phyloP scores from a whole-genome alignment of 192 early-diverging fungal species.

The Dispira simplex region DNA sequence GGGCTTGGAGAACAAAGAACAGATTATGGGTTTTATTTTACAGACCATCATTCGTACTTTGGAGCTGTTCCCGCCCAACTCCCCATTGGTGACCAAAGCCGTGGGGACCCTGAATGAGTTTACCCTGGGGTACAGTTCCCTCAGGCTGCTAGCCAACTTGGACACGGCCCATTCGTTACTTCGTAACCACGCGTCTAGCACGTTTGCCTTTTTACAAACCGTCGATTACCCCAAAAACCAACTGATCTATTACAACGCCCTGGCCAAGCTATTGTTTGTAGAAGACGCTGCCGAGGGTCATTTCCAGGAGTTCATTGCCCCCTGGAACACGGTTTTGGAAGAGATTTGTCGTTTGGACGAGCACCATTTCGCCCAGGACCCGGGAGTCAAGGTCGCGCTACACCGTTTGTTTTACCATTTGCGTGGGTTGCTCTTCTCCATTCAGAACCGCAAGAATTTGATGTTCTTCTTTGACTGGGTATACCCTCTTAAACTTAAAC shows the following conservation, averaged over 20 bases:
- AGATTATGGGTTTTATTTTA: slow-evolving; percentile 20
- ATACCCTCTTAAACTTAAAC: slow-evolving; percentile 44
- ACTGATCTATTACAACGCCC: slow-evolving; percentile 58
- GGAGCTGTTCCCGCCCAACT: slow-evolving; percentile 35
- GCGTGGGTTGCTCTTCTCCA: slow-evolving; percentile 54
- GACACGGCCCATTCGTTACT: slow-evolving; percentile 52
- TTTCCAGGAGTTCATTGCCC: slow-evolving; percentile 58
- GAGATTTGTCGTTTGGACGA: slow-evolving; percentile 34
- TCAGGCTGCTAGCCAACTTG: slow-evolving; percentile 61
- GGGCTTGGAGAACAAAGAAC: slow-evolving; percentile 43
- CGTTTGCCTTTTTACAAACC: slow-evolving; percentile 52
- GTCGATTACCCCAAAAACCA: slow-evolving; percentile 43
- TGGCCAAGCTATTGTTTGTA: slow-evolving; percentile 60
- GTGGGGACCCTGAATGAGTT: slow-evolving; percentile 65
- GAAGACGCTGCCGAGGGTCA: slow-evolving; percentile 39
- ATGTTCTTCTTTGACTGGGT: slow-evolving; percentile 77
- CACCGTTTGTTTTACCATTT: slow-evolving; percentile 56
- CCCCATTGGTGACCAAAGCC: slow-evolving; percentile 40
- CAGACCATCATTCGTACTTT: slow-evolving; percentile 39
- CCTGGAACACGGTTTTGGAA: slow-evolving; percentile 39
- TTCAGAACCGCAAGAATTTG: slow-evolving; percentile 41
- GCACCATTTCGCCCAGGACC: slow-evolving; percentile 33
- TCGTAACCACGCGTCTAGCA: slow-evolving; percentile 50
- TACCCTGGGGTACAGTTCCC: slow-evolving; percentile 55
- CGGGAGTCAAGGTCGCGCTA: slow-evolving; percentile 27